Evolutionary conservation across 106 monocot genomes (phyloP), one percentile per base, ranked within the genome.

Genomic region (Dioscorea dumetorum): DNA sequence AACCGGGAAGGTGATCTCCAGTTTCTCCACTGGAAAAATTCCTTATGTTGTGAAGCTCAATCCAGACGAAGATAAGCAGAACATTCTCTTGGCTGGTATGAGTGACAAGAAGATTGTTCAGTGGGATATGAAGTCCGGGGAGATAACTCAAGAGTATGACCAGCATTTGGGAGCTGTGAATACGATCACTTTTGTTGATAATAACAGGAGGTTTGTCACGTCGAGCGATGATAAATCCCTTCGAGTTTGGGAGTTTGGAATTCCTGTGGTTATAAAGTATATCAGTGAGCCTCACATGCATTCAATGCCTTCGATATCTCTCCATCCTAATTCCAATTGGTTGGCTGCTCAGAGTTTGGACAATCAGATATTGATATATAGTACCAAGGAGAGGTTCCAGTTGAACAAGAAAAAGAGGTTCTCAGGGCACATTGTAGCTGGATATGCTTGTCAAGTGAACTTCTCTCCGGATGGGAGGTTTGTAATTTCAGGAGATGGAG

Each of bases 281-380:
- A 97, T 97, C 24, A 97, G 97, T 28, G 97, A 97, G 76, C 97
- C 97, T 2, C 97, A 97, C 75, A 97, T 97, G 97, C 97, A 97
- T 58, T 97, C 97, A 13, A 97, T 97, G 97, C 97, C 97, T 2
- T 77, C 97, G 4, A 97, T 97, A 32, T 80, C 91, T 24, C 78
- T 97, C 24, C 97, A 97, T 73, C 97, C 97, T 1, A 97, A 92
- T 74, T 70, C 79, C 6, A 97, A 92, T 73, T 97, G 92, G 91
- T 63, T 97, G 67, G 97, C 97, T 1, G 97, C 97, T 12, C 97
- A 97, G 70, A 97, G 97, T 70, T 82, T 97, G 74, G 97, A 97
- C 56, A 97, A 97, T 70, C 97, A 97, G 70, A 92, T 97, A 75
- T 78, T 97, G 60, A 97, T 97, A 33, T 97, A 97, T 67, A 84